Percentiles rank a stretch among this genome's conserved stretches.
Conservation (phyloP, 306 rosid genomes). For the Argentina anserina region DNA sequence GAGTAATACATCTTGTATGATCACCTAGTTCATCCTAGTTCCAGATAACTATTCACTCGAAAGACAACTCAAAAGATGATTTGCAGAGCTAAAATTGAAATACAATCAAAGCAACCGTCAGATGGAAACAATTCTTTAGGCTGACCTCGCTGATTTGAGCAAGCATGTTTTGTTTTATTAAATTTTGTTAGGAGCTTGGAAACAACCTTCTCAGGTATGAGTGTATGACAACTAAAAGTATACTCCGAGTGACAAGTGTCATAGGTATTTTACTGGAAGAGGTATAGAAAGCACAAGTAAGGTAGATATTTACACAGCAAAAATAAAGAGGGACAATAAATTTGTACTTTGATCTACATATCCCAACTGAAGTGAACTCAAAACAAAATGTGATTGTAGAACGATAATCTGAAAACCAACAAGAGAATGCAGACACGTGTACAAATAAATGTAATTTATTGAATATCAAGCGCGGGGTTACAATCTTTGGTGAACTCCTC, state of each 20-base stretch:
- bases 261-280: conserved; percentile 53
- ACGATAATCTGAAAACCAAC: no score
- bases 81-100: conserved; percentile 5
- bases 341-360: background rate
- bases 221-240: conserved; percentile 84
- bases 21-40: no score
- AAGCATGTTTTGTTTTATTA: conserved; percentile 93
- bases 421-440: no score
- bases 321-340: background rate
- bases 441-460: no score
- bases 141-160: conserved; percentile 91
- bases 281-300: background rate
- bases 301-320: background rate
- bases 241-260: conserved; percentile 92
- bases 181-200: conserved; percentile 84
- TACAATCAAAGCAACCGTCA: conserved; percentile 1
- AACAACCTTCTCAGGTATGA: conserved; percentile 88
- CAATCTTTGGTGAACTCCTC: no score
- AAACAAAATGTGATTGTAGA: conserved; percentile 12
- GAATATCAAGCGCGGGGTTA: no score
- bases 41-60: conserved; percentile 73
- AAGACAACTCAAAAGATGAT: conserved; percentile 17
- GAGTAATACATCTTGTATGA: no score
- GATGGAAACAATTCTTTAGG: conserved; percentile 21
- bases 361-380: conserved; percentile 6